Evolutionary conservation across 1,284 basidiomycete genomes (phyloP), one percentile per base, ranked within the genome.

Genomic region (Cerrena zonata): DNA sequence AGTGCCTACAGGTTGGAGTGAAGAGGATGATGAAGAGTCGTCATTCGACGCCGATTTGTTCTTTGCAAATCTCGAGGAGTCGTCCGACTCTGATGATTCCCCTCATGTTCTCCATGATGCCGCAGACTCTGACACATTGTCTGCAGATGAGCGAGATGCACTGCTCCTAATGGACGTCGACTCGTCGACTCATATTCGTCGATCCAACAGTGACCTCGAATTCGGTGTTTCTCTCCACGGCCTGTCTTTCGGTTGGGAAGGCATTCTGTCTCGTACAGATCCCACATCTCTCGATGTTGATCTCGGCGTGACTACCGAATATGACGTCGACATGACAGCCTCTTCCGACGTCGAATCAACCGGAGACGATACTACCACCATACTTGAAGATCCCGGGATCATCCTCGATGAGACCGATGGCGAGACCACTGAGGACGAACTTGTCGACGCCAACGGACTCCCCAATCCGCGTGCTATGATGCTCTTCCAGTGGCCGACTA

Each of bases 1-100:
- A 51, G 74, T 80, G 49, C 82, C 75, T 52, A 82, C 76, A 19
- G 80, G 81, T 38, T 89, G 85, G 77, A 86, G 84, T 25, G 72
- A 72, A 34, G 77, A 69, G 43, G n/a, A n/a, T n/a, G 69, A 82
- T 36, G 86, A 86, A 22, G 84, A 87, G 59, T 84, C 79, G 1
- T 80, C 77, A 51, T 87, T 86, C 57, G 86, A 89, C 56, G 87
- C 86, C 3, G 86, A 89, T 56, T 63, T 90, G 0, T 89, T 89
- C 68, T 89, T 89, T 60, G 78, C 82, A 37, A 84, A 86, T 60
- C 75, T 89, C 27, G 61, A 59, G 37, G 69, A 66, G 22, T 64
- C 65, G 5, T 79, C 80, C 21, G 83, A 80, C 57, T 68, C 74
- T 1, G 72, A 69, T 45, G 60, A 58, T 15, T 61, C 62, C 5